phyloP scores from a whole-genome alignment of 768 basidiomycete species.

The Naganishia onofrii region DNA sequence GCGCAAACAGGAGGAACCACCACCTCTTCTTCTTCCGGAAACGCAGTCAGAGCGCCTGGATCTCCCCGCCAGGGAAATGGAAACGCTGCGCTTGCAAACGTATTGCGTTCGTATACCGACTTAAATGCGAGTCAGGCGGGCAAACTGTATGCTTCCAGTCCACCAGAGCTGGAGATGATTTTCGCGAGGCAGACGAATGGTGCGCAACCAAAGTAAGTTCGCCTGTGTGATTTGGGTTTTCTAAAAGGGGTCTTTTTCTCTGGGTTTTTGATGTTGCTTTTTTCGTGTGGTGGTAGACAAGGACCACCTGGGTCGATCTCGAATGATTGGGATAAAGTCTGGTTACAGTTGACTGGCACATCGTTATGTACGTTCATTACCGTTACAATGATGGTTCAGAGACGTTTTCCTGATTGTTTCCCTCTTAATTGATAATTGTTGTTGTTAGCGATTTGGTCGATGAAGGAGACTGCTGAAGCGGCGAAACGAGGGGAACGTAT shows the following conservation, averaged over 20 bases:
- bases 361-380: slow-evolving; percentile 44
- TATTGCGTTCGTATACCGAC: slow-evolving; percentile 42
- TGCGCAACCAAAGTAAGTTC: slow-evolving; percentile 45
- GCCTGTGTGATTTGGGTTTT: slow-evolving; percentile 27
- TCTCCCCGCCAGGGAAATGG: slow-evolving; percentile 4
- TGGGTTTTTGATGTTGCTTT: background rate
- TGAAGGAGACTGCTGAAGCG: slow-evolving; percentile 51
- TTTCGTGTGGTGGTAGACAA: slow-evolving; percentile 26
- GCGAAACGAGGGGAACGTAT: slow-evolving; percentile 52
- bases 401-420: background rate
- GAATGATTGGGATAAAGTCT: slow-evolving; percentile 53
- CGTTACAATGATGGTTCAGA: background rate
- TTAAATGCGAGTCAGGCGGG: slow-evolving; percentile 43
- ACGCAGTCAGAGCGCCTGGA: background rate
- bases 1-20: background rate
- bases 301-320: slow-evolving; percentile 49
- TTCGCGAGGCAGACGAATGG: slow-evolving; percentile 49
- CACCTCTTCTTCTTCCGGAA: background rate
- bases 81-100: slow-evolving; percentile 29
- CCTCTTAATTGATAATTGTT: slow-evolving; percentile 40
- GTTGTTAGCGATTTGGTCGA: slow-evolving; percentile 44
- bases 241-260: background rate
- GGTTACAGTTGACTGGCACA: slow-evolving; percentile 52
- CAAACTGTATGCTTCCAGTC: slow-evolving; percentile 50
- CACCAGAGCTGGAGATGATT: slow-evolving; percentile 52